These are phyloP conservation scores for Pseudozyma sp. DNA, from an alignment of 1,284 basidiomycete species.

Conservation along the genomic window DNA sequence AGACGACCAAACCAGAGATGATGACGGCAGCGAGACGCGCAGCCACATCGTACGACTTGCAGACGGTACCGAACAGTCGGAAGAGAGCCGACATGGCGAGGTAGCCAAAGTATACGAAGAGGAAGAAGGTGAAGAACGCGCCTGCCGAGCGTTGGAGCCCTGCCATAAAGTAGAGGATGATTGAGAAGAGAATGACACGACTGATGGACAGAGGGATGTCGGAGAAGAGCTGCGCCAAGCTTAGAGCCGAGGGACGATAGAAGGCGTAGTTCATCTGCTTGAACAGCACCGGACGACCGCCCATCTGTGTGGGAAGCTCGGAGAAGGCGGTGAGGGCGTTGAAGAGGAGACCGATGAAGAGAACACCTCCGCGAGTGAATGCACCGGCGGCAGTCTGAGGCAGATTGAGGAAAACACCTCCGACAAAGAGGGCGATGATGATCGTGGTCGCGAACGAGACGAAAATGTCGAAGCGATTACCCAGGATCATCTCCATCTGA, in stretches of 20 bases:
- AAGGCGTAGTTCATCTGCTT: constrained; percentile 72
- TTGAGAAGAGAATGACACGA: constrained; percentile 72
- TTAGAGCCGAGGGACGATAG: constrained; percentile 70
- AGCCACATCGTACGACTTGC: constrained; percentile 48
- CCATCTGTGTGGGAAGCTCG: constrained; percentile 77
- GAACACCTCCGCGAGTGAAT: constrained; percentile 60
- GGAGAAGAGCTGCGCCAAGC: constrained; percentile 78
- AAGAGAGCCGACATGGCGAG: constrained; percentile 69
- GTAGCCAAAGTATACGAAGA: constrained; percentile 56
- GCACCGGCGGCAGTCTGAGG: constrained; percentile 53
- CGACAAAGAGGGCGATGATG: constrained; percentile 77
- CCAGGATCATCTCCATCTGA: constrained; percentile 81
- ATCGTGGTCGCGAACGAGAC: constrained; percentile 65
- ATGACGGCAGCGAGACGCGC: constrained; percentile 73
- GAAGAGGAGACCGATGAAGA: constrained; percentile 63
- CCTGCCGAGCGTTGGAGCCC: constrained; percentile 72
- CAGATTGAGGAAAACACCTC: constrained; percentile 77
- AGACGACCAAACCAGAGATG: constrained; percentile 75
- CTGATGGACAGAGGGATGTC: constrained; percentile 77
- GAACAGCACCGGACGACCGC: constrained; percentile 79
- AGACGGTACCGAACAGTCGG: constrained; percentile 75
- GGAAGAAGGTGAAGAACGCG: constrained; percentile 65
- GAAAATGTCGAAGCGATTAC: constrained; percentile 82
- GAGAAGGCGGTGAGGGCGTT: constrained; percentile 63
- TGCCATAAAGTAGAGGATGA: constrained; percentile 78